Base-by-base conservation (phyloP, 495 filamentous ascomycete species). In the Daldinia loculata region DNA sequence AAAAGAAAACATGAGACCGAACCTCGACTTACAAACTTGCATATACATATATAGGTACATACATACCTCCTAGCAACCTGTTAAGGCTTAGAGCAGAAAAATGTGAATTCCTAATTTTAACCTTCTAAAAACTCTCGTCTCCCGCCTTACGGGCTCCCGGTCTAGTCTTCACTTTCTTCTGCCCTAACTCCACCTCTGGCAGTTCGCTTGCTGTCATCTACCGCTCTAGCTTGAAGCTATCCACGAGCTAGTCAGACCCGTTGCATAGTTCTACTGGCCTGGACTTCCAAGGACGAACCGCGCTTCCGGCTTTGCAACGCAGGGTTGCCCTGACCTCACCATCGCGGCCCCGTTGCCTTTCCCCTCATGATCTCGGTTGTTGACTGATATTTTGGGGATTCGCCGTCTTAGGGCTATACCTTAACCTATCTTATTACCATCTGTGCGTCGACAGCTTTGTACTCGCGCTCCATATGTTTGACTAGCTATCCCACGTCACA, bases 261-360 rank as follows among this genome's bases (percentile, higher is more conserved):
- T 66, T 55, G 38, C 43, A 45, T 61, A 68, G 56, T 62, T 61
- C 32, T 39, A 61, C 65, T 48, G 52, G 51, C 52, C 61, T 65
- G 15, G 55, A 68, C 55, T 61, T 56, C 27, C 27, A 60, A 62
- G 51, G 56, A 58, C 61, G 56, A 66, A 48, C 45, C n/a, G n/a
- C 56, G 53, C 53, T 48, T 51, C 52, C 15, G 24, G 14, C 14
- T 59, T 59, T 41, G 51, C 52, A 63, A 59, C 45, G 59, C 66
- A 73, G 53, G 70, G 70, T 73, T 69, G 52, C 70, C 70, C 66
- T 73, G 66, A 66, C 70, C 58, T 73, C 56, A 36, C 41, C 41
- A 41, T 63, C 57, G 66, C 61, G 41, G 27, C 12, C 57, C 56
- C 26, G 1, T 65, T 56, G 51, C 38, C 57, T 57, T 48, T 66